phyloP scores from a whole-genome alignment of 2,329 filamentous ascomycete species.

The Parastagonospora nodorum region DNA sequence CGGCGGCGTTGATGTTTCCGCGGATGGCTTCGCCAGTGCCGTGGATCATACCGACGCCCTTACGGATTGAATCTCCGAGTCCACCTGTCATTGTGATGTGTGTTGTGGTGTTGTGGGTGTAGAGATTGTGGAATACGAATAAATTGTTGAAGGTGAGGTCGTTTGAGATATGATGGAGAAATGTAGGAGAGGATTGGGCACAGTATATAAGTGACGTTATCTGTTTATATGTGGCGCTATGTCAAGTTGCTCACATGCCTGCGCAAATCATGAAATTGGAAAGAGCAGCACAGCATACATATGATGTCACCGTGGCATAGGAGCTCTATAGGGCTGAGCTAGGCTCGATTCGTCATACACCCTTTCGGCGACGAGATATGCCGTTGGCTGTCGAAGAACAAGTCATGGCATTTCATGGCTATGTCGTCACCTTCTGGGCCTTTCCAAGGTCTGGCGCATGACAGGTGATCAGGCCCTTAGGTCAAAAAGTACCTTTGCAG shows the following conservation, averaged over 20 bases:
- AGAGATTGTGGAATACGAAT: not conserved
- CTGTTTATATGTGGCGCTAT: not conserved
- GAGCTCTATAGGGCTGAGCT: constrained; percentile 6
- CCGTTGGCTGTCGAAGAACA: too few species aligned
- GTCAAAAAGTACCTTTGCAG: too few species aligned
- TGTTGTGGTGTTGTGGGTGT: constrained; percentile 2
- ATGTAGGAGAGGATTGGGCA: not conserved
- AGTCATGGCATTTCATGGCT: too few species aligned
- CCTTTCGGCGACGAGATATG: too few species aligned
- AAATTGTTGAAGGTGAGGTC: constrained; percentile 6
- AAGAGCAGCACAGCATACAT: constrained; percentile 15
- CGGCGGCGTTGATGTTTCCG: constrained; percentile 43
- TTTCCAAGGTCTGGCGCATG: too few species aligned
- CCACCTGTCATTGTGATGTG: constrained; percentile 27
- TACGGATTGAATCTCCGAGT: constrained; percentile 38
- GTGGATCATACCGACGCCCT: constrained; percentile 43
- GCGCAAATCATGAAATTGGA: constrained; percentile 10
- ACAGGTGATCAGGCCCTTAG: too few species aligned
- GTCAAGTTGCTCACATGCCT: constrained; percentile 8
- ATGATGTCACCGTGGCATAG: constrained; percentile 14
- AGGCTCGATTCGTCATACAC: not conserved
- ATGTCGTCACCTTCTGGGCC: too few species aligned
- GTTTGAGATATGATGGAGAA: constrained; percentile 2
- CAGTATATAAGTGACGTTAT: constrained; percentile 6
- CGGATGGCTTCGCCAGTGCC: constrained; percentile 47